Conservation (phyloP, 345 rosid species). For the Hibiscus mutabilis region DNA sequence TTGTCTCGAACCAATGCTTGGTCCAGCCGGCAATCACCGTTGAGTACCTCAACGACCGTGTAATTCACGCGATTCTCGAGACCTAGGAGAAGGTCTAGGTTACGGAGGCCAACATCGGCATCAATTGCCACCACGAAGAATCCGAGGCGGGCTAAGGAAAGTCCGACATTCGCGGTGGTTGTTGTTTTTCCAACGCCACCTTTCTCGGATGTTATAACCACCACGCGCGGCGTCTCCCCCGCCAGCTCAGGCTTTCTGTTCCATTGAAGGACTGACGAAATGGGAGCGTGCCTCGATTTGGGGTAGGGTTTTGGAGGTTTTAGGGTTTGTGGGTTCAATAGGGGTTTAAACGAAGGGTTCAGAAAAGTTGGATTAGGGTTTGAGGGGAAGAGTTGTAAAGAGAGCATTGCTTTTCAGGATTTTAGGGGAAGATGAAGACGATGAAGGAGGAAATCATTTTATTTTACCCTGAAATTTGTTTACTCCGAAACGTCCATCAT, state of each 20-base stretch:
- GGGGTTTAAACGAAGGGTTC: conserved; percentile 18
- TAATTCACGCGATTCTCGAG: neutral
- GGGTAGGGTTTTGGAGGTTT: neutral
- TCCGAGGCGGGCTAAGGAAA: neutral
- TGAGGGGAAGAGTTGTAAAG: neutral
- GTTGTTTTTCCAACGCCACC: neutral
- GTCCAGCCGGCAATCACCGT: neutral
- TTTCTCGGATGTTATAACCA: neutral
- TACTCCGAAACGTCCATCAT: neutral
- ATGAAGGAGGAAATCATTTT: neutral
- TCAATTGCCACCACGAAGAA: neutral
- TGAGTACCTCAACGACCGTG: neutral
- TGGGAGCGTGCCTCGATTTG: neutral
- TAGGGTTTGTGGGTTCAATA: neutral
- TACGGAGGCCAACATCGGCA: neutral
- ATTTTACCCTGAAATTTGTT: neutral
- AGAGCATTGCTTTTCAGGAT: neutral
- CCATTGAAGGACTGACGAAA: neutral
- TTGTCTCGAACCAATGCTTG: neutral
- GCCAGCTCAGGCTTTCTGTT: neutral
- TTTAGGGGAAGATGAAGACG: no score
- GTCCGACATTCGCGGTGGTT: neutral
- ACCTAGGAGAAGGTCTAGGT: neutral
- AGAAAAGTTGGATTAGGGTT: conserved; percentile 28
- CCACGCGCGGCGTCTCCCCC: neutral